Evolutionary conservation across 148 eudicot species (phyloP).

Genomic region (Nepenthes mirabilis): DNA sequence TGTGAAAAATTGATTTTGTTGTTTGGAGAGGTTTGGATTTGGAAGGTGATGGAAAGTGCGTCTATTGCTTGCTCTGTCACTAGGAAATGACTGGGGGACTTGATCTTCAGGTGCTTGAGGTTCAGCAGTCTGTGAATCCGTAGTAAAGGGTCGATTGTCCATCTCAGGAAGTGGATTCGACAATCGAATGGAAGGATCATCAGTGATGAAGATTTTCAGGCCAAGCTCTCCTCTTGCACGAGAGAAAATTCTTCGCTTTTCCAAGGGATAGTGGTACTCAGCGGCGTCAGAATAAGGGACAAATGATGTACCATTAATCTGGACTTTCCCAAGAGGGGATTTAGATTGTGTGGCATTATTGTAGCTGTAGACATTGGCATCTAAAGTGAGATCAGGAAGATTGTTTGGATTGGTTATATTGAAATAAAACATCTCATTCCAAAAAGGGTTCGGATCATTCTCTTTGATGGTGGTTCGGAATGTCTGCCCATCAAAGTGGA

Average conservation of each 20-base stretch:
- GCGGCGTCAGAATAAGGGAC: slow-evolving; percentile 65
- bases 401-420: slow-evolving; percentile 48
- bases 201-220: slow-evolving; percentile 55
- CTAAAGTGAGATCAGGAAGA: slow-evolving; percentile 41
- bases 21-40: slow-evolving; percentile 10
- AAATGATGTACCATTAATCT: slow-evolving; percentile 49
- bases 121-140: slow-evolving; percentile 13
- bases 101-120: slow-evolving; percentile 6
- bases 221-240: slow-evolving; percentile 79
- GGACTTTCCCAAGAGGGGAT: slow-evolving; percentile 61
- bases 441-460: slow-evolving; percentile 62
- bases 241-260: slow-evolving; percentile 49
- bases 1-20: slow-evolving; percentile 10
- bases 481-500: slow-evolving; percentile 57
- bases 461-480: slow-evolving; percentile 60
- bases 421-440: slow-evolving; percentile 84
- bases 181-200: slow-evolving; percentile 33
- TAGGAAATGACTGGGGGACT: slow-evolving; percentile 8
- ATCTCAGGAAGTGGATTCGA: slow-evolving; percentile 31
- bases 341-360: slow-evolving; percentile 20
- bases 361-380: slow-evolving; percentile 53
- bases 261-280: slow-evolving; percentile 63
- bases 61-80: slow-evolving; percentile 19
- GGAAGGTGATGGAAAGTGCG: slow-evolving; percentile 37
- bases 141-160: slow-evolving; percentile 18